Evolutionary conservation across 2,329 filamentous ascomycete species (phyloP).

Genomic region (Volutella citrinella): DNA sequence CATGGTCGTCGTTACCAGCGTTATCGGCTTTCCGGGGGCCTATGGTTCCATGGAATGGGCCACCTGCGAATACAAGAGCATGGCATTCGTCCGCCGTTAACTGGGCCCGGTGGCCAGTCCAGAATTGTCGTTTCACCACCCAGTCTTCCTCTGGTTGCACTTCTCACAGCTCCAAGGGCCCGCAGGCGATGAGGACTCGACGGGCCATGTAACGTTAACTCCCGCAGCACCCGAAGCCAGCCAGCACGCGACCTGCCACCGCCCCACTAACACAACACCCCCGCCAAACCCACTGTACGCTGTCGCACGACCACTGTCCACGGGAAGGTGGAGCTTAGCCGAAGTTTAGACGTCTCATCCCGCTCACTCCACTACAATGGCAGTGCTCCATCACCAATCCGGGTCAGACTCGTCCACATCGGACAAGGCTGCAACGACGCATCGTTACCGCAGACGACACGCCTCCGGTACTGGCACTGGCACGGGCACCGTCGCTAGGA

Average conservation of each 20-base stretch:
- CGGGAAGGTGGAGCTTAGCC: constrained; percentile 10
- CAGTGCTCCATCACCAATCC: too few species aligned
- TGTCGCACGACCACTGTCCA: constrained; percentile 17
- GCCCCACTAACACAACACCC: constrained; percentile 12
- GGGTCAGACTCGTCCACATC: constrained; percentile 20
- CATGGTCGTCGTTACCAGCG: too few species aligned
- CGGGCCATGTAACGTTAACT: constrained; percentile 28
- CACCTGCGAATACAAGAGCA: not conserved
- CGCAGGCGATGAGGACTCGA: too few species aligned
- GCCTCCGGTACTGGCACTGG: too few species aligned
- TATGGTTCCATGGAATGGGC: too few species aligned
- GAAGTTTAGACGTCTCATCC: constrained; percentile 26
- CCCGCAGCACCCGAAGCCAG: constrained; percentile 8
- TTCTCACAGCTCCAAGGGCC: too few species aligned
- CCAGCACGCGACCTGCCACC: constrained; percentile 5
- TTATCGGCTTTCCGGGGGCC: too few species aligned
- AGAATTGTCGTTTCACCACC: too few species aligned
- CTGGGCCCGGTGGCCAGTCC: not conserved
- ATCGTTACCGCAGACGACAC: too few species aligned
- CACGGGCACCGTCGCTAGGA: too few species aligned
- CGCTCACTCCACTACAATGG: too few species aligned
- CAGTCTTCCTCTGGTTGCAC: too few species aligned
- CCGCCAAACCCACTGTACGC: constrained; percentile 4
- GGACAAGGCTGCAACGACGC: constrained; percentile 12
- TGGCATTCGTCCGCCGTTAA: not conserved